These are phyloP conservation scores for Xerocomus tenax DNA, from an alignment of 1,284 basidiomycete species.

Conservation along the genomic window DNA sequence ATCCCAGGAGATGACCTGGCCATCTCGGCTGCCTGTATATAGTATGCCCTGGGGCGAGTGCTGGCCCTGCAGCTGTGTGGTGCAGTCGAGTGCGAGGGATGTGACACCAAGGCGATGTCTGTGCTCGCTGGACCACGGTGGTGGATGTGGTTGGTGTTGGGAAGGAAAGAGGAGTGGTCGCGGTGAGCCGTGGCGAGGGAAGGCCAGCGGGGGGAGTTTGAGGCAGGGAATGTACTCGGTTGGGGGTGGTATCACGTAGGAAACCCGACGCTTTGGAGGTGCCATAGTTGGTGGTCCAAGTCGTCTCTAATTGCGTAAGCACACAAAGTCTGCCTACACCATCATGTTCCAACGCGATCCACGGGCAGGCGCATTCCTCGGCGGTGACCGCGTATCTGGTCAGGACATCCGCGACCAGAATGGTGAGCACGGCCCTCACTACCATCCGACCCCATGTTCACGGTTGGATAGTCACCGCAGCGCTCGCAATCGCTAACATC, in stretches of 20 bases:
- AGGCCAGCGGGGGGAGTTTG: constrained; percentile 58
- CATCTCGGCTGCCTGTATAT: constrained; percentile 90
- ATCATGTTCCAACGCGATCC: constrained; percentile 80
- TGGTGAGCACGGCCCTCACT: constrained; percentile 42
- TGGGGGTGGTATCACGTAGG: constrained; percentile 79
- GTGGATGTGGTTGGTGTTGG: constrained; percentile 17
- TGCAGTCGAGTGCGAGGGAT: constrained; percentile 77
- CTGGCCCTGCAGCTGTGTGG: constrained; percentile 62
- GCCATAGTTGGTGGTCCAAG: constrained; percentile 24
- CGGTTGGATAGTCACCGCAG: constrained; percentile 70
- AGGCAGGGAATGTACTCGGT: constrained; percentile 55
- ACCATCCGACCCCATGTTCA: constrained; percentile 16
- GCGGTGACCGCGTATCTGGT: constrained; percentile 88
- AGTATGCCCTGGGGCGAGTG: constrained; percentile 77
- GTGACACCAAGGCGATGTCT: constrained; percentile 83
- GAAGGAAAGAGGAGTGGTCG: constrained; percentile 56
- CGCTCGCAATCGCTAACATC: constrained; percentile 94
- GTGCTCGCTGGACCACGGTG: constrained; percentile 41
- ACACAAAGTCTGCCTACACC: neutral
- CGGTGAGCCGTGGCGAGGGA: constrained; percentile 52
- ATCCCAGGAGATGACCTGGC: constrained; percentile 88
- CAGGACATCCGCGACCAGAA: constrained; percentile 96
- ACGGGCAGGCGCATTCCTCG: constrained; percentile 81
- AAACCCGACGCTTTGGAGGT: constrained; percentile 53
- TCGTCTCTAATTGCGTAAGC: constrained; percentile 25